phyloP scores from a whole-genome alignment of 371 early-diverging fungal genomes.

The Mucor indicus region DNA sequence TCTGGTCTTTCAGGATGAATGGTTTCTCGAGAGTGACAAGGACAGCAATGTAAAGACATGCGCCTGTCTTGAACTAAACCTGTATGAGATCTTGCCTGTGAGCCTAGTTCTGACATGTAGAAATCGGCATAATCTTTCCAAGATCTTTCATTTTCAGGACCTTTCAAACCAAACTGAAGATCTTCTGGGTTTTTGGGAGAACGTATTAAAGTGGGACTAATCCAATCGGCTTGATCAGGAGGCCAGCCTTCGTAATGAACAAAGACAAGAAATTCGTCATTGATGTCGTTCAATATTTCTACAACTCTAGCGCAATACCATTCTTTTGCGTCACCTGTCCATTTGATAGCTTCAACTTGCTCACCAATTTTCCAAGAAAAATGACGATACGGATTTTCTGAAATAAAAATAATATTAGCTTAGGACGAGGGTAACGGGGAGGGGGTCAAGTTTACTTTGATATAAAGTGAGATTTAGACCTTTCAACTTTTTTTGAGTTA shows the following conservation, averaged over 20 bases:
- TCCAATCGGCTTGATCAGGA: constrained; percentile 64
- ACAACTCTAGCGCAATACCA: constrained; percentile 46
- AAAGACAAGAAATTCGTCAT: constrained; percentile 30
- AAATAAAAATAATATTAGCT: too few relatives aligned
- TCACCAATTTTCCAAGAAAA: constrained; percentile 31
- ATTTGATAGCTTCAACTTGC: constrained; percentile 42
- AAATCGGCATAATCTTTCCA: constrained; percentile 58
- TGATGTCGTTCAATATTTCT: constrained; percentile 18
- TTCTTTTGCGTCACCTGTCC: constrained; percentile 25
- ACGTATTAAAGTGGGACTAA: constrained; percentile 38
- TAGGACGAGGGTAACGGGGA: too few relatives aligned
- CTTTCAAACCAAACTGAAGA: constrained; percentile 46
- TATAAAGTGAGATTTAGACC: constrained; percentile 8
- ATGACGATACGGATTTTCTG: constrained; percentile 7
- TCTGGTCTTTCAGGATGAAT: constrained; percentile 68
- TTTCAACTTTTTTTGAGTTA: constrained; percentile 19
- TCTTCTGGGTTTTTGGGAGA: not conserved
- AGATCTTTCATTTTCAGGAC: constrained; percentile 46
- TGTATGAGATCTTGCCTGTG: constrained; percentile 50
- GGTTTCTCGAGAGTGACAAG: constrained; percentile 54
- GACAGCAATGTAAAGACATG: constrained; percentile 58
- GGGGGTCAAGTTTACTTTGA: not conserved
- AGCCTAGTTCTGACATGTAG: constrained; percentile 47
- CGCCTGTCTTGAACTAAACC: constrained; percentile 58
- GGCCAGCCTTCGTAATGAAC: constrained; percentile 64